Evolutionary conservation across 306 rosid genomes (phyloP), one percentile per base, ranked within the genome.

Genomic region (Carpinus viminea): DNA sequence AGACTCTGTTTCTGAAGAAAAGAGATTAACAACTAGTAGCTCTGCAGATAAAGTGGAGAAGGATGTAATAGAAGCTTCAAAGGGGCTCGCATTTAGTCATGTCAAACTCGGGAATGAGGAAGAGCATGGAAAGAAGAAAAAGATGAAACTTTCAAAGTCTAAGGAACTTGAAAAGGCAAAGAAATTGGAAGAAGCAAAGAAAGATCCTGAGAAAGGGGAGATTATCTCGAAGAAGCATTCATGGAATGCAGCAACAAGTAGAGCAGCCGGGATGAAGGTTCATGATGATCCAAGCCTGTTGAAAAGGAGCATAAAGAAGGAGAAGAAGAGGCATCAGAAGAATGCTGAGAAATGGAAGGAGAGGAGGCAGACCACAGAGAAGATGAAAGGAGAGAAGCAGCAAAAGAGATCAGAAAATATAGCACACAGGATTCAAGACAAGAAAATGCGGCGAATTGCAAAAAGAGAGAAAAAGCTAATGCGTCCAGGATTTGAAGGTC

Each of bases 401-500:
- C 75, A 92, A 54, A 90, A 81, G 86, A 90, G 97, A 74, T 87
- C 97, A 7, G 88, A 77, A 16, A 89, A 92, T 75, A 87, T 93
- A 81, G 38, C 92, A 17, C 86, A 72, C 28, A 92, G 87, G 79
- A 82, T 80, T 74, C 85, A 88, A 31, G 87, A 92, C 68, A 93
- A 90, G 93, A 90, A 90, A 83, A 82, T 65, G 89, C 81, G 87
- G 10, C 85, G 75, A 64, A 93, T 91, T 28, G 96, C 91, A 0
- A 90, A 92, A 83, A 85, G 98, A 79, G 98, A 93, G 91, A 93
- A 88, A 77, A 93, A 93, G 81, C 93, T 93, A 28, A 68, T 93
- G 91, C 83, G 90, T 47, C 97, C 96, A 1, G 97, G 98, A 21
- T 91, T 91, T 77, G 97, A 93, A 83, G 97, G 97, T 79, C 93